A percentile compares a stretch with the other conserved stretches of the same genome.
Evolutionary conservation across 495 filamentous ascomycete species (phyloP).

Genomic region (Hyphodiscus hymeniophilus): DNA sequence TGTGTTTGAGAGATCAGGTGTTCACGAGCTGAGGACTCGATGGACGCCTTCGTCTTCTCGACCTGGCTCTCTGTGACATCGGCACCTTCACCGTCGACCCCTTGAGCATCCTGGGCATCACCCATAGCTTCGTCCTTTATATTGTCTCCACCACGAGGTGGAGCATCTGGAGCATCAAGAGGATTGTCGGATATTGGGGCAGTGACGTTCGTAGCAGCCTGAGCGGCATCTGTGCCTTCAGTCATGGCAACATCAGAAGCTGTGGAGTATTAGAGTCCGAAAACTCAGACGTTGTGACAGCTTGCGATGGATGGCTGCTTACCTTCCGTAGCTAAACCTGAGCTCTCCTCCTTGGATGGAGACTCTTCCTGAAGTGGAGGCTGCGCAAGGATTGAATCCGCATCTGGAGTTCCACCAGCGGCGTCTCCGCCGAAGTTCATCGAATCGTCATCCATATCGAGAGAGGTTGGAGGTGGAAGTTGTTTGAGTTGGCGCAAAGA

Average conservation of each 20-base stretch:
- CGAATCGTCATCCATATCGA: slow-evolving; percentile 45
- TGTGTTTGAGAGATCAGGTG: slow-evolving; percentile 90
- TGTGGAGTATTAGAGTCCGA: slow-evolving; percentile 7
- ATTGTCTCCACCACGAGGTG: slow-evolving; percentile 57
- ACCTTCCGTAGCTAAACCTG: slow-evolving; percentile 10
- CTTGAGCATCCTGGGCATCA: slow-evolving; percentile 44
- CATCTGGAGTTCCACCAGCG: slow-evolving; percentile 40
- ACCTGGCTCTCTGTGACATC: slow-evolving; percentile 29
- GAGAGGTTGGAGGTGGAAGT: background rate
- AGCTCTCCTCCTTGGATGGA: slow-evolving; percentile 28
- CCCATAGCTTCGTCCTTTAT: slow-evolving; percentile 83
- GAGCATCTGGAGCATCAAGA: slow-evolving; percentile 74
- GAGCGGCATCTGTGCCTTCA: slow-evolving; percentile 27
- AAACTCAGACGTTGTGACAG: background rate
- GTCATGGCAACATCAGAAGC: slow-evolving; percentile 47
- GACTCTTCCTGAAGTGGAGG: slow-evolving; percentile 36
- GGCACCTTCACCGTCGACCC: slow-evolving; percentile 16
- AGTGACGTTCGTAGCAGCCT: slow-evolving; percentile 37
- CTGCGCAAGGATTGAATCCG: slow-evolving; percentile 43
- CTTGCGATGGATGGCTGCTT: slow-evolving; percentile 11
- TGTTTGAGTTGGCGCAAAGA: slow-evolving; percentile 20
- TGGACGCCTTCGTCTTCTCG: slow-evolving; percentile 56
- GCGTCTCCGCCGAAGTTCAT: slow-evolving; percentile 45
- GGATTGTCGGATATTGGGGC: slow-evolving; percentile 66
- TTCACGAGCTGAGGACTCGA: slow-evolving; percentile 78